Conservation (phyloP, 129 eudicot species). For the Flaveria ramosissima region DNA sequence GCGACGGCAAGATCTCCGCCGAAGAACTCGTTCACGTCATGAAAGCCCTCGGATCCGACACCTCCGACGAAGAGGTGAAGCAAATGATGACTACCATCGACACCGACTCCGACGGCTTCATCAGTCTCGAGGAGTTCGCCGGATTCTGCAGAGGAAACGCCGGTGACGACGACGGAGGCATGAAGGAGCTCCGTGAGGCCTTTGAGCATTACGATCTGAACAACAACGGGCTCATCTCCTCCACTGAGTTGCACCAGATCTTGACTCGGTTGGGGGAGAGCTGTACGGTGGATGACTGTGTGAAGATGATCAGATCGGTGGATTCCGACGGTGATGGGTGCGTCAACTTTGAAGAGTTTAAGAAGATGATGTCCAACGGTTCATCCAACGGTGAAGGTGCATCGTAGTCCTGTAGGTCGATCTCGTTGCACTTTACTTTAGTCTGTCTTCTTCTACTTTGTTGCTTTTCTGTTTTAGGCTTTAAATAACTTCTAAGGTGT, state of each 20-base stretch:
- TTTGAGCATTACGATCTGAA: constrained; percentile 16
- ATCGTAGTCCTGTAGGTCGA: not conserved
- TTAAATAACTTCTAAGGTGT: not conserved
- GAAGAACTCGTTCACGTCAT: constrained; percentile 23
- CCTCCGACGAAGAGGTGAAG: constrained; percentile 13
- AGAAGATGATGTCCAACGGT: constrained; percentile 14
- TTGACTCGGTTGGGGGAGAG: constrained; percentile 16
- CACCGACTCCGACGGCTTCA: constrained; percentile 25
- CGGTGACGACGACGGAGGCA: constrained; percentile 7
- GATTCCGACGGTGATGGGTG: constrained; percentile 14
- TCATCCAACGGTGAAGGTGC: not conserved
- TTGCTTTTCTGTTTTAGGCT: not conserved
- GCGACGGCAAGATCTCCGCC: constrained; percentile 29
- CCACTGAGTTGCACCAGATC: constrained; percentile 22
- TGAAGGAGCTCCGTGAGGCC: constrained; percentile 11
- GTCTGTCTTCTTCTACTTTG: not conserved
- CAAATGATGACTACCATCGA: constrained; percentile 24
- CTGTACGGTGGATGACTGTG: constrained; percentile 30
- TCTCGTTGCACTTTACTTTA: not conserved
- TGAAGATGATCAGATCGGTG: not conserved
- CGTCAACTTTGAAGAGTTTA: constrained; percentile 6
- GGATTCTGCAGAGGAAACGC: constrained; percentile 17
- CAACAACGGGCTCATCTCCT: constrained; percentile 8
- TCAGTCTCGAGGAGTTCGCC: constrained; percentile 22
- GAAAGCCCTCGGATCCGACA: constrained; percentile 19